phyloP scores from a whole-genome alignment of 306 rosid genomes.

The Prunus salicina region DNA sequence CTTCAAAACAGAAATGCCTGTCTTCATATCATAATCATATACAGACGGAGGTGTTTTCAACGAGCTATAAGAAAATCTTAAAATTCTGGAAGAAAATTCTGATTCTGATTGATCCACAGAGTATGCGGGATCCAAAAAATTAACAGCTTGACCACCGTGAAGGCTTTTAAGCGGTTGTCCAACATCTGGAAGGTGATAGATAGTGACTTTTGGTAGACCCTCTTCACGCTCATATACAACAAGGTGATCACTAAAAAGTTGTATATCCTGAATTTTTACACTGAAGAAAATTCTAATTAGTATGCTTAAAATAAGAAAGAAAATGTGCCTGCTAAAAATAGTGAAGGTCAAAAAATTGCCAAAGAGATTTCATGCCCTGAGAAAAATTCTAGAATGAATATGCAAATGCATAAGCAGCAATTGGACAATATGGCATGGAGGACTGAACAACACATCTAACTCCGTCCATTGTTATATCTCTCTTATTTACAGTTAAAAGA shows the following conservation, averaged over 20 bases:
- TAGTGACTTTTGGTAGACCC: constrained; percentile 68
- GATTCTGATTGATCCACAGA: constrained; percentile 52
- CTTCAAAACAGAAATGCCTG: constrained; percentile 64
- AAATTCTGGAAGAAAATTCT: constrained; percentile 66
- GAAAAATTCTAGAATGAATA: neutral
- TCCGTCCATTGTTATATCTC: neutral
- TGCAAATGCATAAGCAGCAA: constrained; percentile 1
- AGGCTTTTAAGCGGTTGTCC: constrained; percentile 66
- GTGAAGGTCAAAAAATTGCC: neutral
- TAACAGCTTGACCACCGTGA: constrained; percentile 56
- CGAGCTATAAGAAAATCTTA: constrained; percentile 78
- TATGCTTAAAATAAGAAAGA: constrained; percentile 34
- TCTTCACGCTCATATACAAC: constrained; percentile 73
- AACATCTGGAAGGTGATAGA: constrained; percentile 64
- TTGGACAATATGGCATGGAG: neutral
- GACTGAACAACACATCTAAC: neutral
- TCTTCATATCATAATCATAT: constrained; percentile 88
- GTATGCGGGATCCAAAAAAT: constrained; percentile 72
- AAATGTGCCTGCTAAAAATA: constrained; percentile 4
- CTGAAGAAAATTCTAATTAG: constrained; percentile 43
- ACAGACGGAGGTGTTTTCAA: constrained; percentile 78
- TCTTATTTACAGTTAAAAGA: neutral
- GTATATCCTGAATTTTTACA: constrained; percentile 74
- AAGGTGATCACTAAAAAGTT: constrained; percentile 67
- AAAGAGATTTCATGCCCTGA: neutral